Evolutionary conservation across 257 asterid genomes (phyloP).

Genomic region (Gentiana straminea): DNA sequence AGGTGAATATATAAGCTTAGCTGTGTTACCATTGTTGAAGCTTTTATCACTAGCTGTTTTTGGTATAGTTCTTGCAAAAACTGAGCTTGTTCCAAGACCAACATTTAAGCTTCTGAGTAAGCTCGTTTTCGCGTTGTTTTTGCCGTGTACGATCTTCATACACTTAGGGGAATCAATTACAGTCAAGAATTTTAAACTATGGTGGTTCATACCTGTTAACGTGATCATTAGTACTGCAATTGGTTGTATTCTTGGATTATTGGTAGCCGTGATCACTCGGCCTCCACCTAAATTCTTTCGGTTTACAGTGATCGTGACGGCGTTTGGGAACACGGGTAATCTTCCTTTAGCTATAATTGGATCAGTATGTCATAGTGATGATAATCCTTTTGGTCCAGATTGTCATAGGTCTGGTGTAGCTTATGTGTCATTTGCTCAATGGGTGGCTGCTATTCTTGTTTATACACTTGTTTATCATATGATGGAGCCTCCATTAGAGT

Average conservation of each 20-base stretch:
- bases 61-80: conserved; percentile 66
- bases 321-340: conserved; percentile 92
- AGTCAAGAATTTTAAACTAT: conserved; percentile 38
- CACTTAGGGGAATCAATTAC: conserved; percentile 86
- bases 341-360: conserved; percentile 84
- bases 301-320: conserved; percentile 76
- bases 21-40: conserved; percentile 66
- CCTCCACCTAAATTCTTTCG: conserved; percentile 75
- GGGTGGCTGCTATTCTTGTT: conserved; percentile 88
- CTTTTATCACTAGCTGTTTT: conserved; percentile 59
- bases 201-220: conserved; percentile 97
- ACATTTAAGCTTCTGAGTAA: conserved; percentile 90
- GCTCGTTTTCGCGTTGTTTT: conserved; percentile 77
- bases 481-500: conserved; percentile 95
- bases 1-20: conserved; percentile 37
- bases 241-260: conserved; percentile 67
- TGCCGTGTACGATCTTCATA: conserved; percentile 75
- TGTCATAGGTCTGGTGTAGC: conserved; percentile 62
- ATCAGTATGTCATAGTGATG: conserved; percentile 60
- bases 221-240: conserved; percentile 69
- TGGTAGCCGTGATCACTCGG: conserved; percentile 59
- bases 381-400: conserved; percentile 57
- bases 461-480: conserved; percentile 93
- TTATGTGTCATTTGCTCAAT: conserved; percentile 84
- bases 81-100: conserved; percentile 65